Evolutionary conservation across 306 rosid genomes (phyloP), one percentile per base, ranked within the genome.

Genomic region (Trifolium dubium): DNA sequence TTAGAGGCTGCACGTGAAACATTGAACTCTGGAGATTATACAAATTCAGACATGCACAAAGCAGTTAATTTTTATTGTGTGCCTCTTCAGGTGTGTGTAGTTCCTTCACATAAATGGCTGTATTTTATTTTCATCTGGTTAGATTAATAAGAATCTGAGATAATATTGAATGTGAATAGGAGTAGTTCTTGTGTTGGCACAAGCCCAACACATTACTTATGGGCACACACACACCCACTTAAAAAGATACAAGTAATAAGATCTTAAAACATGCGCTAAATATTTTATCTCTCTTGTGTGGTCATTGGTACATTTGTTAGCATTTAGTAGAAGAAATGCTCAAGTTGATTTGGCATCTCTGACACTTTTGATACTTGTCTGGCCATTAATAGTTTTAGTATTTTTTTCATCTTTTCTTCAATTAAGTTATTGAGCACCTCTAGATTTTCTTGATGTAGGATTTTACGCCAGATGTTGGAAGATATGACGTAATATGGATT

Each of bases 401-500:
- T 29, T 66, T 47, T 12, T 55, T 72, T 31, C 12, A 5, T 23
- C 11, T 73, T 46, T 40, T 69, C 49, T 67, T 72, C 37, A 34
- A 37, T 79, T 6, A 40, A 63, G 49, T 56, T 55, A 77, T 72
- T 78, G 71, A 41, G 72, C 31, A 23, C 81, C 72, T 80, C 75
- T 64, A 67, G 69, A 34, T 54, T 77, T 46, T n/a, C 9, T 64
- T 83, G 23, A 71, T 70, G 40, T 77, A 91, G 97, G 97, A 87
- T 76, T 94, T 91, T 82, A 87, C 94, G n/a, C 98, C 98, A 43
- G 92, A 80, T 51, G 62, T 84, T 32, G 95, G 85, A 82, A 88
- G 96, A 89, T 94, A 94, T 78, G 96, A 94, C 71, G 87, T 94
- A 73, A 94, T 94, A 83, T 94, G 98, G 98, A 80, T 94, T 74